phyloP scores from a whole-genome alignment of 2,329 filamentous ascomycete species.

The Leptodontidium sp. region DNA sequence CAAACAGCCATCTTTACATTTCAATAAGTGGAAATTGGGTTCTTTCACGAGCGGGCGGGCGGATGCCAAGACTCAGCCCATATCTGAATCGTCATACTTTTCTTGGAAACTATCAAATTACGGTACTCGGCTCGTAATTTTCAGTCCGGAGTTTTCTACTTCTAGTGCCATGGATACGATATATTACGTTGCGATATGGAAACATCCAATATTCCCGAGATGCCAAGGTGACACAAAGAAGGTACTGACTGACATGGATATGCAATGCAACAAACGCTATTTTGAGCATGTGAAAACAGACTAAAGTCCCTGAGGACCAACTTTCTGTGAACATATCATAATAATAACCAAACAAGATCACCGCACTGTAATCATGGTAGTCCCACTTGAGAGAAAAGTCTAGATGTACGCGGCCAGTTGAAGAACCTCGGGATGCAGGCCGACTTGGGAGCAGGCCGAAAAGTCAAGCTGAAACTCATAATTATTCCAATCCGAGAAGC shows the following conservation, averaged over 20 bases:
- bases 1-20: too few relatives aligned
- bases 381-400: background rate
- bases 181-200: background rate
- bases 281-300: slow-evolving; percentile 11
- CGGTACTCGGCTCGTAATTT: background rate
- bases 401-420: background rate
- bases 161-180: background rate
- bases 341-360: background rate
- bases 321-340: background rate
- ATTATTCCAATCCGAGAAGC: background rate
- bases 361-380: background rate
- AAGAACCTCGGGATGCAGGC: background rate
- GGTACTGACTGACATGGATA: background rate
- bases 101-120: background rate
- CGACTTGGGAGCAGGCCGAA: background rate
- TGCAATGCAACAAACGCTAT: background rate
- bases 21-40: too few relatives aligned
- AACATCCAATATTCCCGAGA: slow-evolving; percentile 5
- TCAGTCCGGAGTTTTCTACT: too few relatives aligned
- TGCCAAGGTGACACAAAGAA: slow-evolving; percentile 14
- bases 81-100: background rate
- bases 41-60: too few relatives aligned
- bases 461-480: slow-evolving; percentile 10
- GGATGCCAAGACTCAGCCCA: background rate
- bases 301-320: background rate